Evolutionary conservation across 352 stramenopile species (phyloP).

Genomic region (Phytophthora pini): DNA sequence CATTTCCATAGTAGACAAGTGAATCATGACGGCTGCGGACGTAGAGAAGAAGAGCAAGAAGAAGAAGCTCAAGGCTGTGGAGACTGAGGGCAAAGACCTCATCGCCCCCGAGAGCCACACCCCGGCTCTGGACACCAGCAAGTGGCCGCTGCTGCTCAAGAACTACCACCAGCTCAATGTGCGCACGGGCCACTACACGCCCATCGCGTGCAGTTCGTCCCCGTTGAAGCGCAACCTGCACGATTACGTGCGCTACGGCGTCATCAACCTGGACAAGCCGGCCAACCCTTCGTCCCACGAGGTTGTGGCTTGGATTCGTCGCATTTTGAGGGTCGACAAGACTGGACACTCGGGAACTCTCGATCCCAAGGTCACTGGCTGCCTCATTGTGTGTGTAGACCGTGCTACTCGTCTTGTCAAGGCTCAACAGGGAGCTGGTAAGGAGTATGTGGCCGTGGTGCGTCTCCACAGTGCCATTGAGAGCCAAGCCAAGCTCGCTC

Average conservation of each 20-base stretch:
- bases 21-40: slow-evolving; percentile 64
- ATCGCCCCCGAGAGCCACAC: slow-evolving; percentile 83
- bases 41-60: slow-evolving; percentile 90
- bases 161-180: slow-evolving; percentile 99
- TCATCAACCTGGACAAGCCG: slow-evolving; percentile 99
- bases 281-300: slow-evolving; percentile 99
- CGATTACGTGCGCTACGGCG: slow-evolving; percentile 98
- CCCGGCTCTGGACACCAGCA: slow-evolving; percentile 95
- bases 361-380: slow-evolving; percentile 99
- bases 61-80: slow-evolving; percentile 87
- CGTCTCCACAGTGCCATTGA: slow-evolving; percentile 97
- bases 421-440: slow-evolving; percentile 96
- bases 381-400: slow-evolving; percentile 99
- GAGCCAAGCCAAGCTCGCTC: slow-evolving; percentile 90
- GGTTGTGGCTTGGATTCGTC: slow-evolving; percentile 99
- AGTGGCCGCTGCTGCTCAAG: slow-evolving; percentile 99
- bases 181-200: slow-evolving; percentile 99
- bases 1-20: slow-evolving; percentile 24
- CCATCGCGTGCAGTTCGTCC: slow-evolving; percentile 96
- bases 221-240: slow-evolving; percentile 97
- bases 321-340: slow-evolving; percentile 99
- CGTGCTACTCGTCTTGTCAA: slow-evolving; percentile 95
- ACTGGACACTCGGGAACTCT: slow-evolving; percentile 99
- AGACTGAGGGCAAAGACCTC: slow-evolving; percentile 64
- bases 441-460: slow-evolving; percentile 99